These are phyloP conservation scores for Ceratobasidium sp. DNA, from an alignment of 1,284 basidiomycete genomes.

Conservation along the genomic window DNA sequence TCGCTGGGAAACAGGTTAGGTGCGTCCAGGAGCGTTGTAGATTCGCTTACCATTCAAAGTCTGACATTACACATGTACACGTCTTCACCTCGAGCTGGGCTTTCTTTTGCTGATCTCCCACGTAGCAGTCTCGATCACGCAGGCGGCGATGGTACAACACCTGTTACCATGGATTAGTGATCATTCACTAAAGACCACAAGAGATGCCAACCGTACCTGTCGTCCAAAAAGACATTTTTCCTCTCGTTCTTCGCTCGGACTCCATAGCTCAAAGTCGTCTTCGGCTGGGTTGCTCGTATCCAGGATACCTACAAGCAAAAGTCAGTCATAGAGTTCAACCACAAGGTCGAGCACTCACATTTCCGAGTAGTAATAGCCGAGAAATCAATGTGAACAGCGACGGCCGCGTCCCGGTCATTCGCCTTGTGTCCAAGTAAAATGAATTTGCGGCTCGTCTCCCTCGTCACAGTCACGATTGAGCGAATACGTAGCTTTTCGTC, in stretches of 20 bases:
- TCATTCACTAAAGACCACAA: background rate
- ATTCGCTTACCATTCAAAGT: constrained; percentile 88
- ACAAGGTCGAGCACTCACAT: constrained; percentile 64
- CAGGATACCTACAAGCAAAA: constrained; percentile 67
- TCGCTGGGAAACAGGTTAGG: constrained; percentile 66
- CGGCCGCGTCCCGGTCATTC: constrained; percentile 64
- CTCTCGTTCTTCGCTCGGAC: constrained; percentile 82
- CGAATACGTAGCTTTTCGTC: constrained; percentile 80
- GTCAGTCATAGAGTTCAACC: constrained; percentile 36
- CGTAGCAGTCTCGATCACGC: constrained; percentile 82
- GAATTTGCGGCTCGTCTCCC: constrained; percentile 91
- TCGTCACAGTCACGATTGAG: constrained; percentile 87
- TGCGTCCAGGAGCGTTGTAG: background rate
- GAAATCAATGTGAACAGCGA: constrained; percentile 92
- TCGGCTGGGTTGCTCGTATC: constrained; percentile 74
- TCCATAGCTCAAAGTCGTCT: constrained; percentile 97
- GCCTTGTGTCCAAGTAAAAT: constrained; percentile 76
- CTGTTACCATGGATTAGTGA: constrained; percentile 55
- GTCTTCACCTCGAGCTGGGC: constrained; percentile 68
- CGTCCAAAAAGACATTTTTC: constrained; percentile 88
- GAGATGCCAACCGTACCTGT: constrained; percentile 64
- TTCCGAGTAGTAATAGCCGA: constrained; percentile 74
- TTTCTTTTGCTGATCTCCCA: constrained; percentile 73
- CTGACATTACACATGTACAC: constrained; percentile 75
- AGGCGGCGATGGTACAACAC: constrained; percentile 87